Base-by-base conservation (phyloP, 768 basidiomycete species). In the Calocybe gangraenosa region DNA sequence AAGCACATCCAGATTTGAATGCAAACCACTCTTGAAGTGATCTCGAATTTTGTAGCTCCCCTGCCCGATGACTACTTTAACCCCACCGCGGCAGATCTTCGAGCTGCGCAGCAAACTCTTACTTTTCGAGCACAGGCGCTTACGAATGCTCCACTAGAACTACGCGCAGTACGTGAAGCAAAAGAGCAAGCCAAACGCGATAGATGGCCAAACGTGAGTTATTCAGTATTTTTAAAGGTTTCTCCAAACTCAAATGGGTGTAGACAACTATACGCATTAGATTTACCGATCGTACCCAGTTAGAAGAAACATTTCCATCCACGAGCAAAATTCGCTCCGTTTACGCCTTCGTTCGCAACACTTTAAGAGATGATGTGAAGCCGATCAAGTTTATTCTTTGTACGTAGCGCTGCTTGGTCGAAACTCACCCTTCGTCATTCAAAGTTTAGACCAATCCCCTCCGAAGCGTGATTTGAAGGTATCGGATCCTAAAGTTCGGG, bases 381-480 rank as follows among this genome's bases (percentile, higher is more conserved):
- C 74, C 82, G 2, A 78, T 79, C 64, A 90, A 91, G 56, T 95
- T 92, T 56, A 73, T 92, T 31, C 71, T 95, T 31, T 94, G 92
- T 93, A 34, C n/a, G n/a, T n/a, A n/a, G 51, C 8, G 15, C 32
- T 15, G 6, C 42, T 82, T 74, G 25, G 1, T 44, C 13, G 22
- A 28, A 20, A 7, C 40, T 23, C 7, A 34, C 20, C 32, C 23
- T 2, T n/a, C 6, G 37, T 40, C 31, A 3, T 42, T 10, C 30
- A 25, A 17, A n/a, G 17, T 9, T 21, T 20, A 92, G 90, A 87
- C 63, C 88, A 92, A 66, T 66, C 73, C 3, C 90, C 89, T 2
- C 92, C 92, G 1, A 84, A 81, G 55, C 80, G 84, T 20, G 92
- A 95, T 44, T 71, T 90, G 54, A 88, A 83, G 53, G 85, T 89